Evolutionary conservation across 306 rosid genomes (phyloP).

Genomic region (Vigna reflexopilosa): DNA sequence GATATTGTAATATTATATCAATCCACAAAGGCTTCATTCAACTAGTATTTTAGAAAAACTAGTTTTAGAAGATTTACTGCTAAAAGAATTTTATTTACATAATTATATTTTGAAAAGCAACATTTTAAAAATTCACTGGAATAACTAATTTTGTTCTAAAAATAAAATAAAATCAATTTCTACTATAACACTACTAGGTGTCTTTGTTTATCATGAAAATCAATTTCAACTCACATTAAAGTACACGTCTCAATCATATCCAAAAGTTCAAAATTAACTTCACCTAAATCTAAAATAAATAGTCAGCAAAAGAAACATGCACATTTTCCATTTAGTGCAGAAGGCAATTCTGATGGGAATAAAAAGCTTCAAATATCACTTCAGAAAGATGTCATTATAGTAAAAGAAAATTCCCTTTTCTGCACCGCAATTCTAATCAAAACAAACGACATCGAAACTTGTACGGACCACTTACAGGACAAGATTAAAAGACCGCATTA

Average conservation of each 20-base stretch:
- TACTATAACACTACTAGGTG: not conserved
- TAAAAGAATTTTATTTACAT: not conserved
- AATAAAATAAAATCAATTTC: not conserved
- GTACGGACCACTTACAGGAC: not conserved
- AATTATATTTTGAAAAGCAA: not conserved
- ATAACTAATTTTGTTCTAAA: not conserved
- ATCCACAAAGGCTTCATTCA: not conserved
- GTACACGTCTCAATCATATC: not conserved
- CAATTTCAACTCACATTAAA: not conserved
- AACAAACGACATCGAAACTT: not conserved
- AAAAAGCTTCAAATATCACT: not conserved
- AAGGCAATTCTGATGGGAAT: not conserved
- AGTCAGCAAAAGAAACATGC: not conserved
- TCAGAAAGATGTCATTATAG: not conserved
- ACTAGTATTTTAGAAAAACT: not conserved
- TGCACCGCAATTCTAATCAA: not conserved
- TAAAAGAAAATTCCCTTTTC: not conserved
- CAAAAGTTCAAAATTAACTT: not conserved
- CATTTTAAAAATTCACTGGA: not conserved
- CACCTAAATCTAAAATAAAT: not conserved
- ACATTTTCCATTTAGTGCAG: not conserved
- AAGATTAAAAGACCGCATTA: not conserved
- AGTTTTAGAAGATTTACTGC: not conserved
- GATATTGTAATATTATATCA: not conserved
- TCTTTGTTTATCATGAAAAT: not conserved